A percentile compares a stretch with the other conserved stretches of the same genome.
These are phyloP conservation scores for Alternaria solani DNA, from an alignment of 2,329 filamentous ascomycete species.

Conservation along the genomic window DNA sequence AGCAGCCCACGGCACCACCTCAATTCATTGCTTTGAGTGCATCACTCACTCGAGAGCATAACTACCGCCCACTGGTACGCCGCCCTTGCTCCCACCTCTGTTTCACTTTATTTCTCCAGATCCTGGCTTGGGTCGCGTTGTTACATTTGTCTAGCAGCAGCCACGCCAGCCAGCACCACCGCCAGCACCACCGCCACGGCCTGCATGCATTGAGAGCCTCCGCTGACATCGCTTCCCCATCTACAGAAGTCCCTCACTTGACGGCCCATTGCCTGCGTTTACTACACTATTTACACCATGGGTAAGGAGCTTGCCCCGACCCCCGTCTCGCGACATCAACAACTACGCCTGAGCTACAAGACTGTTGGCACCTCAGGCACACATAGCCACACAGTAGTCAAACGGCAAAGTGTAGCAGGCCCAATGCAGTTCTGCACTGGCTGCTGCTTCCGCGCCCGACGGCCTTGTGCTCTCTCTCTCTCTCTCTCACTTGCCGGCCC, in stretches of 20 bases:
- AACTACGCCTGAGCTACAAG: conserved; percentile 15
- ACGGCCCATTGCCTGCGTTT: conserved; percentile 40
- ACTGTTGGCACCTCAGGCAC: conserved; percentile 18
- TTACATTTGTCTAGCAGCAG: conserved; percentile 39
- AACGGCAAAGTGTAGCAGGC: conserved; percentile 14
- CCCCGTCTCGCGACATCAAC: conserved; percentile 21
- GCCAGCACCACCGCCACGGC: conserved; percentile 2
- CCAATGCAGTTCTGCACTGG: conserved; percentile 22
- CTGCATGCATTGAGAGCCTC: conserved; percentile 15
- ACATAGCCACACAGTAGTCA: conserved; percentile 17
- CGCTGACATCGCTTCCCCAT: conserved; percentile 34
- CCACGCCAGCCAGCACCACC: conserved; percentile 29
- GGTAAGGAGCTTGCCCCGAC: conserved; percentile 44
- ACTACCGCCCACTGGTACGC: conserved; percentile 50
- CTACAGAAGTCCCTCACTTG: conserved; percentile 47
- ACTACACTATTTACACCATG: conserved; percentile 46
- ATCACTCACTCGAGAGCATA: conserved; percentile 47
- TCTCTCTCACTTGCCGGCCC: conserved; percentile 16
- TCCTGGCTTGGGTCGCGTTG: conserved; percentile 45
- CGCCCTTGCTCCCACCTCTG: conserved; percentile 27
- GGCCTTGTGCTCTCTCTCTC: background rate
- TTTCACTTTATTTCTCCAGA: conserved; percentile 46
- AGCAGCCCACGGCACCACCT: conserved; percentile 30
- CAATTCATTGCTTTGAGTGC: conserved; percentile 45
- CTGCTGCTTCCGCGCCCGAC: conserved; percentile 21